Evolutionary conservation across 345 rosid species (phyloP).

Genomic region (Lumnitzera racemosa): DNA sequence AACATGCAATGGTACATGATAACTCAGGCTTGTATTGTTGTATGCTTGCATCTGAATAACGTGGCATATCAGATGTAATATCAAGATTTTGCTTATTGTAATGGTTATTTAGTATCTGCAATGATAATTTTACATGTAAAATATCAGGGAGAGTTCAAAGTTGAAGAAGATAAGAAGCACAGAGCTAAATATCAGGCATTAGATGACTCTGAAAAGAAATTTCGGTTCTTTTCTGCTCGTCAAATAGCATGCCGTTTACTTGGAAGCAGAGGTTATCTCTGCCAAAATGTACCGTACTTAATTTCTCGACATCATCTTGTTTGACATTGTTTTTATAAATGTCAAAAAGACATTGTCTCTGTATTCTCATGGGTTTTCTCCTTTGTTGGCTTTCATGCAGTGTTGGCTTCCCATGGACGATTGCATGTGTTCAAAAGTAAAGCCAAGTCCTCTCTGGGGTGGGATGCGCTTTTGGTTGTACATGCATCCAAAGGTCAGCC

Average conservation of each 20-base stretch:
- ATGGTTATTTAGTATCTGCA: too few relatives aligned
- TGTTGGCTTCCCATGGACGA: slow-evolving; percentile 97
- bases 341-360: background rate
- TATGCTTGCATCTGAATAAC: too few relatives aligned
- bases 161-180: slow-evolving; percentile 84
- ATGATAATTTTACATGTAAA: background rate
- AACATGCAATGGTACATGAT: too few relatives aligned
- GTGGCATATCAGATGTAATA: background rate
- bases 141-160: slow-evolving; percentile 60
- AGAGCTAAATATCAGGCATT: slow-evolving; percentile 73
- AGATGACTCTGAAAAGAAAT: slow-evolving; percentile 66
- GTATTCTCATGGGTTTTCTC: background rate
- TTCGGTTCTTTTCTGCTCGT: slow-evolving; percentile 75
- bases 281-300: slow-evolving; percentile 75
- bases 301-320: background rate
- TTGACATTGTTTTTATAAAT: background rate
- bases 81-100: background rate
- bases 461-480: slow-evolving; percentile 83
- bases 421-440: slow-evolving; percentile 75
- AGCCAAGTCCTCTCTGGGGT: slow-evolving; percentile 52
- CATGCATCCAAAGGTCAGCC: slow-evolving; percentile 90
- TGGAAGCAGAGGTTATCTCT: slow-evolving; percentile 88
- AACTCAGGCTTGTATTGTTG: too few relatives aligned
- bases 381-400: slow-evolving; percentile 30
- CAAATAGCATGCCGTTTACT: slow-evolving; percentile 84